Evolutionary conservation across 257 asterid genomes (phyloP).

Genomic region (Solanum sparsipilum): DNA sequence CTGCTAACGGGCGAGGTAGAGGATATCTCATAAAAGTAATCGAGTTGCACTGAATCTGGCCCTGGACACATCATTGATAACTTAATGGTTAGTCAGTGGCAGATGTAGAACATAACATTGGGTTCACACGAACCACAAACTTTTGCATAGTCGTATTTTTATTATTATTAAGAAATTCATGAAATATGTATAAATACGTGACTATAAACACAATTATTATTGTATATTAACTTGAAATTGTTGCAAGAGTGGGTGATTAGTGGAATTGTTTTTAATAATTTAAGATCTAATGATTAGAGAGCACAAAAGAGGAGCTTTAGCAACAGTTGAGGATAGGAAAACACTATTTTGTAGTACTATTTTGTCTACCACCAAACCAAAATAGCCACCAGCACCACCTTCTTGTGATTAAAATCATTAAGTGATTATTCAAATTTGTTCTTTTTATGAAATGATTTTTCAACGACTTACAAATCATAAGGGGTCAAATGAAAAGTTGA

Average conservation of each 20-base stretch:
- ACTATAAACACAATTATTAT: not conserved
- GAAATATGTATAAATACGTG: not conserved
- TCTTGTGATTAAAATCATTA: not conserved
- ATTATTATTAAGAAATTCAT: not conserved
- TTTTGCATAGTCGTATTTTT: not conserved
- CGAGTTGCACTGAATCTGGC: not conserved
- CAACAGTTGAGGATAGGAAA: not conserved
- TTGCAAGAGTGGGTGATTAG: not conserved
- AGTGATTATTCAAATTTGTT: not conserved
- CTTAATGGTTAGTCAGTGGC: not conserved
- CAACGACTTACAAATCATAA: not conserved
- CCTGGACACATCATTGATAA: not conserved
- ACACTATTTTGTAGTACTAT: not conserved
- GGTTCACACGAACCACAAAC: not conserved
- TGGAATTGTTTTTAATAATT: not conserved
- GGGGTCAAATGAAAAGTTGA: not conserved
- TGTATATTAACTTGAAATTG: not conserved
- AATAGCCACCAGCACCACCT: not conserved
- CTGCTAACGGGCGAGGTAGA: not conserved
- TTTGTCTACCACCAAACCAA: not conserved
- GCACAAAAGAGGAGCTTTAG: not conserved
- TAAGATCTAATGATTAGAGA: not conserved
- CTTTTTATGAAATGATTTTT: not conserved
- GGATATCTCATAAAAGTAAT: not conserved
- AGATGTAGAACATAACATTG: not conserved